These are phyloP conservation scores for Dictyostelium citrinum DNA, from an alignment of 78 protist genomes.

Conservation along the genomic window DNA sequence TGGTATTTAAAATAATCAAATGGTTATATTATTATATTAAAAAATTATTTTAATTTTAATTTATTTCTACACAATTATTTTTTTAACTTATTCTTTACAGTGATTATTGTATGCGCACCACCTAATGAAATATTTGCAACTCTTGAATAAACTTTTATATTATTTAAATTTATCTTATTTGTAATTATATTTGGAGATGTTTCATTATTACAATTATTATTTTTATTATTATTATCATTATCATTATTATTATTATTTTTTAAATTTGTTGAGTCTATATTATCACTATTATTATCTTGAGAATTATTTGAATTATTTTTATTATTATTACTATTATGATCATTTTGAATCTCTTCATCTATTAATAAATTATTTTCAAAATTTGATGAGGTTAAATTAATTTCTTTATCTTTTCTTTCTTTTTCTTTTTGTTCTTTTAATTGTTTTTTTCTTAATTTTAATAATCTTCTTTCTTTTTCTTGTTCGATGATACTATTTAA, in stretches of 20 bases:
- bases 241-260: neutral
- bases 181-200: neutral
- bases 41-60: neutral
- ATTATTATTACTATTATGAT: neutral
- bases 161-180: neutral
- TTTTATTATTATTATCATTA: neutral
- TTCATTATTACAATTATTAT: neutral
- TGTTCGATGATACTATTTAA: neutral
- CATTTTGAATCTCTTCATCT: neutral
- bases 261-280: neutral
- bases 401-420: neutral
- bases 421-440: neutral
- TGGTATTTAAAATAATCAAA: too few relatives aligned
- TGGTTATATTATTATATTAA: too few relatives aligned
- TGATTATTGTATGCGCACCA: constrained; percentile 20
- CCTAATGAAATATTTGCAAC: constrained; percentile 25
- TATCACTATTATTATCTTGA: neutral
- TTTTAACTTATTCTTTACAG: neutral
- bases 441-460: constrained; percentile 11
- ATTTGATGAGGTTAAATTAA: neutral
- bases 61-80: neutral
- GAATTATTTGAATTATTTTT: neutral
- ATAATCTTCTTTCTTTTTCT: neutral
- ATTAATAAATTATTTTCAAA: neutral
- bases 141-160: constrained; percentile 19